These are phyloP conservation scores for Fusarium torulosum DNA, from an alignment of 2,329 filamentous ascomycete genomes.

Conservation along the genomic window DNA sequence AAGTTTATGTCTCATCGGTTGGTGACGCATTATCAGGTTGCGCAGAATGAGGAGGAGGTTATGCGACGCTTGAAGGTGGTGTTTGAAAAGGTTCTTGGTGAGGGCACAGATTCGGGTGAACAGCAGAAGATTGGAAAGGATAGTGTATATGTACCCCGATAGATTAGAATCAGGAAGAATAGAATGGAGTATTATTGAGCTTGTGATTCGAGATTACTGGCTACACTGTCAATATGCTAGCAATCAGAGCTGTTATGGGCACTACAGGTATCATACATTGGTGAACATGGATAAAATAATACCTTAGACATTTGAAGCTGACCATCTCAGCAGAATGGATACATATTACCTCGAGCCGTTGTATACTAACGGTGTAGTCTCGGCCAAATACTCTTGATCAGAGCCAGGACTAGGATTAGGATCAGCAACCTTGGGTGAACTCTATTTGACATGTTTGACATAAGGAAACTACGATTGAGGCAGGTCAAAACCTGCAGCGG, in stretches of 20 bases:
- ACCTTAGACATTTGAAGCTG: too few species aligned
- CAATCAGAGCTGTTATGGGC: not conserved
- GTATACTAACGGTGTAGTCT: slow-evolving; percentile 5
- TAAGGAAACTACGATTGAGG: slow-evolving; percentile 11
- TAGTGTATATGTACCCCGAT: slow-evolving; percentile 46
- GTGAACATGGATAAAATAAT: not conserved
- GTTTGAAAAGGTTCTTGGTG: slow-evolving; percentile 58
- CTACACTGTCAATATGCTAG: too few species aligned
- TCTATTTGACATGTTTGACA: not conserved
- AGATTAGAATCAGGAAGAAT: slow-evolving; percentile 8
- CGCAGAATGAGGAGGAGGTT: slow-evolving; percentile 69
- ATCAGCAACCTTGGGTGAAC: slow-evolving; percentile 19
- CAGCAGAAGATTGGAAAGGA: slow-evolving; percentile 42
- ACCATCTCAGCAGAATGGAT: not conserved
- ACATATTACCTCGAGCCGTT: not conserved
- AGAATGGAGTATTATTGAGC: not conserved
- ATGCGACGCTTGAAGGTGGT: slow-evolving; percentile 67
- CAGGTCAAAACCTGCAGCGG: slow-evolving; percentile 22
- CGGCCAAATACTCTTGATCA: slow-evolving; percentile 14
- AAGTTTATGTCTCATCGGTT: slow-evolving; percentile 57
- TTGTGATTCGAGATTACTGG: too few species aligned
- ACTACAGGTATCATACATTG: not conserved
- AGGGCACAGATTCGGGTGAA: slow-evolving; percentile 21
- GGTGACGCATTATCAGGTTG: slow-evolving; percentile 71
- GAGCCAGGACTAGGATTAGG: slow-evolving; percentile 22